Evolutionary conservation across 148 eudicot species (phyloP), one percentile per base, ranked within the genome.

Genomic region (Silene uniflora): DNA sequence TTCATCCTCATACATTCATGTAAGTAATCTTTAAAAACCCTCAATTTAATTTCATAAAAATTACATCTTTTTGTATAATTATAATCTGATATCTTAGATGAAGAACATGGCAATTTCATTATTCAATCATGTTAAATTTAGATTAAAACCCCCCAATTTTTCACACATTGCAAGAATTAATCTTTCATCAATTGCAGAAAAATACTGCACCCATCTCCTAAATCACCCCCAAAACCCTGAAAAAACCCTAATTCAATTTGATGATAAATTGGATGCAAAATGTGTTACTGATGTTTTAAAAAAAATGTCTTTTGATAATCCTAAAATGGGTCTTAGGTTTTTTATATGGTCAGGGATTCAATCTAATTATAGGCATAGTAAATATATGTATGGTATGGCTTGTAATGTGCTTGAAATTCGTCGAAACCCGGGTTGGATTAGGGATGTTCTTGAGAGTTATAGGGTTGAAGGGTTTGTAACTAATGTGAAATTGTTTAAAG

Each of bases 301-400:
- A 49, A 86, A 75, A 70, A 88, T 86, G 74, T 81, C 83, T 39
- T n/a, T 21, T 22, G 54, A 84, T 80, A 78, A 90, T 23, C 81
- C 87, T 69, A 73, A 86, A 72, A 69, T 89, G 80, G 97, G 97
- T 78, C 85, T 91, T 66, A 82, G 97, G 47, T 93, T 93, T 81
- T 93, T 93, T 69, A 80, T 93, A 10, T 93, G 97, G 98, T 89
- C 97, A 61, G 95, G 87, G 24, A 35, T 80, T 18, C 95, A 88
- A 71, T 77, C 89, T 3, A 80, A 71, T 56, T 89, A 91, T 73
- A 82, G 87, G 62, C 95, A 91, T 76, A 78, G 84, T 49, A 71
- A 82, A 5, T 86, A 81, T 56, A 85, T 87, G 87, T 93, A 93
- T 39, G 55, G 60, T 54, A 79, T 84, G 73, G 93, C 89, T 76